These are phyloP conservation scores for Adansonia gregorii DNA, from an alignment of 441 rosid species.

Conservation along the genomic window DNA sequence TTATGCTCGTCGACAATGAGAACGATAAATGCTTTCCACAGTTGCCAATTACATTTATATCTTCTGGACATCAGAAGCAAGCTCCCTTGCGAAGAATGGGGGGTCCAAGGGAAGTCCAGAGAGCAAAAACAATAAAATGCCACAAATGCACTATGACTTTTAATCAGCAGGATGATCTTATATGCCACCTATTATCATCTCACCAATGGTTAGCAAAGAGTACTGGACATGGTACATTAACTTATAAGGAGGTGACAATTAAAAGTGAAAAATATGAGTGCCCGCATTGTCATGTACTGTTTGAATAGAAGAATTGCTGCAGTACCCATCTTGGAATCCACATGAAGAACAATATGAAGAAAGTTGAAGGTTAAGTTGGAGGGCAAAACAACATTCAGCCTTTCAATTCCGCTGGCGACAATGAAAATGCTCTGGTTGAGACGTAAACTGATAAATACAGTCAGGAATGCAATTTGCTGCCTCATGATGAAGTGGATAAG, in stretches of 20 bases:
- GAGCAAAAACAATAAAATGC: conserved; percentile 31
- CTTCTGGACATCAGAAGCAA: conserved; percentile 34
- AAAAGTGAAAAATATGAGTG: conserved; percentile 42
- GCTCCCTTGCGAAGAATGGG: conserved; percentile 21
- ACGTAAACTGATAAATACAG: conserved; percentile 5
- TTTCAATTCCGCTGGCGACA: conserved; percentile 17
- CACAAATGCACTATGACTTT: conserved; percentile 39
- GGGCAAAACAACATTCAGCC: conserved; percentile 30
- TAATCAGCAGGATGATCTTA: conserved; percentile 34
- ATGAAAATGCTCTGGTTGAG: conserved; percentile 24
- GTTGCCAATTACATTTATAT: conserved; percentile 32
- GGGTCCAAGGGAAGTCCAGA: conserved; percentile 23
- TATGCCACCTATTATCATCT: conserved; percentile 39
- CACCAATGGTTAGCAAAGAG: conserved; percentile 29
- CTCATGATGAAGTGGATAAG: conserved; percentile 16
- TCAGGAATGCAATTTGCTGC: not conserved
- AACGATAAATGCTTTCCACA: conserved; percentile 31
- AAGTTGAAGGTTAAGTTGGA: conserved; percentile 35
- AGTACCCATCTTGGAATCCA: conserved; percentile 38
- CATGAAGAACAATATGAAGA: conserved; percentile 31
- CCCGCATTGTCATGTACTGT: conserved; percentile 38
- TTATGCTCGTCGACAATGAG: conserved; percentile 31
- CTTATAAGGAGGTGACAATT: conserved; percentile 18
- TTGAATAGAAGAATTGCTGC: conserved; percentile 32
- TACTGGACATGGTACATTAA: conserved; percentile 21